These are phyloP conservation scores for Rhodotorula glutinis DNA, from an alignment of 1,284 basidiomycete genomes.

Conservation along the genomic window DNA sequence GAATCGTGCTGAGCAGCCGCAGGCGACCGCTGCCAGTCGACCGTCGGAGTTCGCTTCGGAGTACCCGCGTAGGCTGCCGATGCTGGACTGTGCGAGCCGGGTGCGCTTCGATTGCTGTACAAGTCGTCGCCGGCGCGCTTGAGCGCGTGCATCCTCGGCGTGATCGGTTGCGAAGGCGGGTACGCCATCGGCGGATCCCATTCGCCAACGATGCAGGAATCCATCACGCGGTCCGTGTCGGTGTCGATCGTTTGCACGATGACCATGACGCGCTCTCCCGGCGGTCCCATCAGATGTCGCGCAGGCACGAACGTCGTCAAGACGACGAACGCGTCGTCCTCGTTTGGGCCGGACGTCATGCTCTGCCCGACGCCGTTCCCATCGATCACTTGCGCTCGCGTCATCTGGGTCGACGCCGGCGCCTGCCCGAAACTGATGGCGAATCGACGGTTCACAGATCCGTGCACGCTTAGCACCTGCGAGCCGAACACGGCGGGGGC, in stretches of 20 bases:
- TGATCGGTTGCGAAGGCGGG: constrained; percentile 3
- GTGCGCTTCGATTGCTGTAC: constrained; percentile 18
- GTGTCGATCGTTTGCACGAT: constrained; percentile 23
- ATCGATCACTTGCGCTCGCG: constrained; percentile 33
- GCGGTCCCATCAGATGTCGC: constrained; percentile 24
- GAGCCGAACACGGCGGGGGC: constrained; percentile 10
- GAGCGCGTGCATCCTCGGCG: constrained; percentile 15
- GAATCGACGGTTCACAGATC: constrained; percentile 26
- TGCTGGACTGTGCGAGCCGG: constrained; percentile 16
- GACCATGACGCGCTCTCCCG: constrained; percentile 27
- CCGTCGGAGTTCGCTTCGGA: constrained; percentile 1
- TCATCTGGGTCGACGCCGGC: constrained; percentile 23
- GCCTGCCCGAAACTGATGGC: constrained; percentile 30
- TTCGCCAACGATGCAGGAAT: constrained; percentile 33
- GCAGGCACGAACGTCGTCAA: constrained; percentile 34
- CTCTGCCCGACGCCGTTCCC: constrained; percentile 38
- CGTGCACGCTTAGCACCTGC: background rate
- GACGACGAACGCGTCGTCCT: constrained; percentile 37
- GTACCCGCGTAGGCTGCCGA: background rate
- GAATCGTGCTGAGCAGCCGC: background rate
- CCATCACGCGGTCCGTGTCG: constrained; percentile 6
- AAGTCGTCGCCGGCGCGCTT: constrained; percentile 36
- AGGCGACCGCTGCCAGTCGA: constrained; percentile 12
- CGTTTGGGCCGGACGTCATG: constrained; percentile 31
- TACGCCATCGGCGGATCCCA: constrained; percentile 23